Evolutionary conservation across 73 alveolate species (phyloP), one percentile per base, ranked within the genome.

Genomic region (Tetrahymena borealis): DNA sequence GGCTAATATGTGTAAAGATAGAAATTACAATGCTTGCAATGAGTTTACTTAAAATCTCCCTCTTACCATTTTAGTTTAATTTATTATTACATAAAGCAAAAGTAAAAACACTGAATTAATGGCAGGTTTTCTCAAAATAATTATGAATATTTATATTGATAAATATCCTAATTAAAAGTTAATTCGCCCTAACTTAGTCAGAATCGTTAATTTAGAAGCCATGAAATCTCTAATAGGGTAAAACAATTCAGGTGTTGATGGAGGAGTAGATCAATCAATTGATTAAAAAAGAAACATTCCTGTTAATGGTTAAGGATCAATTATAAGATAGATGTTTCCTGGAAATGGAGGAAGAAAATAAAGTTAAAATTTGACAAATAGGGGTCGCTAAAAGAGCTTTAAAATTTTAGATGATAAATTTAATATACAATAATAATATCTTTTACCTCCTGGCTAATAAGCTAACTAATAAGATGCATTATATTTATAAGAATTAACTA

Each of bases 181-280:
- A 78, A 92, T 40, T 2, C 33, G 95, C 77, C 95, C 95, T n/a
- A 91, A 92, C 28, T 92, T 92, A 92, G 95, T 92, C 12, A 78
- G 95, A 92, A 91, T 78, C 36, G 90, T 92, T 11, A 38, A 39
- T 8, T 92, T 42, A 39, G 95, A 92, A 38, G 90, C 77, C 9
- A 10, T 78, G 3, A 92, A 78, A 16, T 92, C 90, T 8, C 35
- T 79, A 35, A 38, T 39, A 9, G 78, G 78, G 10, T 9, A 78
- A 36, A 15, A 42, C 7, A 92, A 78, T 32, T 36, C 85, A 92
- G 85, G 15, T 18, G 85, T 9, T 60, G 85, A 60, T 60, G 92
- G 60, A 38, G 92, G 90, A 4, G 94, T 90, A 15, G 33, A 40
- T 28, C 42, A 40, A 40, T 91, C 94, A 28, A 39, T 91, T 40